Evolutionary conservation across 2,329 filamentous ascomycete species (phyloP).

Genomic region (Colletotrichum lini): DNA sequence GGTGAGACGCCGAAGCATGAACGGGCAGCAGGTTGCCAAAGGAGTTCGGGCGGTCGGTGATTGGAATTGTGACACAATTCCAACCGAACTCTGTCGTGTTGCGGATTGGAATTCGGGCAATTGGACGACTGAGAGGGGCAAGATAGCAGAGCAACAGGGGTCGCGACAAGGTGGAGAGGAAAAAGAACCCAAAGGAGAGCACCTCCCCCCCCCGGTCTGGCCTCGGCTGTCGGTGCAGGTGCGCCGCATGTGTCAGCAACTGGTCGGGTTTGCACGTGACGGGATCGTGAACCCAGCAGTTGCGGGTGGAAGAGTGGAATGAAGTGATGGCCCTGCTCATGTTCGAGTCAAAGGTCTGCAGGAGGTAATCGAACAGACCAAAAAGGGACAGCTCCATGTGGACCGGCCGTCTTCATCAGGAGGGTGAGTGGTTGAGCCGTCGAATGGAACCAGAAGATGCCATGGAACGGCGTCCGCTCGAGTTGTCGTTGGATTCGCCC

Average conservation of each 20-base stretch:
- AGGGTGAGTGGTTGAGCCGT: background rate
- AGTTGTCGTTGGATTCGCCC: background rate
- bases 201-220: background rate
- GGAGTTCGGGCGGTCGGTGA: conserved; percentile 25
- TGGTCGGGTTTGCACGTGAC: conserved; percentile 27
- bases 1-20: background rate
- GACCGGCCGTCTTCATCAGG: conserved; percentile 22
- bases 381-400: conserved; percentile 17
- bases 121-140: background rate
- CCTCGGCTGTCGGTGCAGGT: conserved; percentile 36
- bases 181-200: background rate
- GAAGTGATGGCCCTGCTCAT: conserved; percentile 9
- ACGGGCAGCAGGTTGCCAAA: background rate
- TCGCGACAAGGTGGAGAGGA: conserved; percentile 6
- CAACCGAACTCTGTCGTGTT: conserved; percentile 33
- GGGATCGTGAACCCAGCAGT: background rate
- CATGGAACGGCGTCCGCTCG: no score
- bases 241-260: conserved; percentile 28
- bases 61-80: conserved; percentile 13
- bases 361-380: conserved; percentile 15
- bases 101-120: background rate
- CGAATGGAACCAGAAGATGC: conserved; percentile 3
- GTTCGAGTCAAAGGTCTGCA: conserved; percentile 36
- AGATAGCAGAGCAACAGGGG: conserved; percentile 20
- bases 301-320: conserved; percentile 11